Conservation (phyloP, 176 grass and related monocot species). For the Cocos nucifera region DNA sequence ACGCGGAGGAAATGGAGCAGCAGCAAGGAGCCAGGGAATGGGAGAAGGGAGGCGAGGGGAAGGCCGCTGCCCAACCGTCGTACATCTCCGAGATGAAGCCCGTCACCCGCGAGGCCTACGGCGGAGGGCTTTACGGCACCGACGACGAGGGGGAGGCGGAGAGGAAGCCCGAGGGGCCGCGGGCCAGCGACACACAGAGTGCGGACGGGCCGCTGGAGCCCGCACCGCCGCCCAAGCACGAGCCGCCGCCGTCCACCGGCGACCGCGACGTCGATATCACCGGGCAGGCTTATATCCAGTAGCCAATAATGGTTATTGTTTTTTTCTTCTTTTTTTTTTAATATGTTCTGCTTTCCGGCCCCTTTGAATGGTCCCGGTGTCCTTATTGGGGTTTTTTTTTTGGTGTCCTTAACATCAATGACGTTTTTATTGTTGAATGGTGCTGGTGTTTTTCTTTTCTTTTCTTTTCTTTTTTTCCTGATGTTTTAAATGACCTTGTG, state of each 20-base stretch:
- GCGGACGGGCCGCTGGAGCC: slow-evolving; percentile 52
- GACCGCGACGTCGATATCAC: slow-evolving; percentile 86
- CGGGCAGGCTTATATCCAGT: slow-evolving; percentile 79
- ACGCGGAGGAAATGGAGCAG: slow-evolving; percentile 29
- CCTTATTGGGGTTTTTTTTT: too few species aligned
- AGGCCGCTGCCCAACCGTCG: slow-evolving; percentile 27
- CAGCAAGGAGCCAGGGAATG: slow-evolving; percentile 11
- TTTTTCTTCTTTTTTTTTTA: too few species aligned
- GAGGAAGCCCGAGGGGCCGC: slow-evolving; percentile 1
- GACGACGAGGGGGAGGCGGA: neutral
- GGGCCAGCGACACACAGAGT: slow-evolving; percentile 58
- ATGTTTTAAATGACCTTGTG: too few species aligned
- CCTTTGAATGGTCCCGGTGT: too few species aligned
- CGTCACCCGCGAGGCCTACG: slow-evolving; percentile 66
- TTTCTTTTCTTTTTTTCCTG: too few species aligned
- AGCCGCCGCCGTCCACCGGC: slow-evolving; percentile 64
- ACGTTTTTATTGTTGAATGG: too few species aligned
- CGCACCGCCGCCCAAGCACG: slow-evolving; percentile 10
- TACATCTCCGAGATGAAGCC: slow-evolving; percentile 73
- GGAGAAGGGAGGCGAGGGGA: slow-evolving; percentile 8
- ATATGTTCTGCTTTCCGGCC: too few species aligned
- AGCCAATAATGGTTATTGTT: neutral
- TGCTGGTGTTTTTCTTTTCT: too few species aligned
- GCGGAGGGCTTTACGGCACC: slow-evolving; percentile 67
- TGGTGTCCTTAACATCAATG: too few species aligned